Evolutionary conservation across 2,329 filamentous ascomycete species (phyloP), one percentile per base, ranked within the genome.

Genomic region (Parastagonospora avenae): DNA sequence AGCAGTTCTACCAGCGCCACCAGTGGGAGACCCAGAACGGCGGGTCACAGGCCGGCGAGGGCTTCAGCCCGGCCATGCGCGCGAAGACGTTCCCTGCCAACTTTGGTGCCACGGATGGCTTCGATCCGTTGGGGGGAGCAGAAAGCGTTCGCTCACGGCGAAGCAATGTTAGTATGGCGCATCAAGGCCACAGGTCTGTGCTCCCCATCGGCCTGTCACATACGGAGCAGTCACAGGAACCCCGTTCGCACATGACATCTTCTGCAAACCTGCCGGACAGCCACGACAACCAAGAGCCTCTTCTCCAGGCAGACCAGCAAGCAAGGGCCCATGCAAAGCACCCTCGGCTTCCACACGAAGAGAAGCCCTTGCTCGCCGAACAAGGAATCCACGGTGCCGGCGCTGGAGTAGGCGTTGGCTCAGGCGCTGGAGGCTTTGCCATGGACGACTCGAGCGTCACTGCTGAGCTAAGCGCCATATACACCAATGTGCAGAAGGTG

Each of bases 1-100:
- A 96, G 75, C 83, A 97, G 56, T 96, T 97, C 77, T 99, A 96
- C 74, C 93, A 97, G 76, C 84, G 90, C 60, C 92, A 91, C 74
- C 90, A 92, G 73, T 79, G 87, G 50, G 88, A 88, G 55, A 80
- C 76, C 35, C 67, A 79, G 56, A 67, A 68, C 67, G 76, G 63
- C 54, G 74, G 67, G 68, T 71, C 70, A 15, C 74, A 74, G 52
- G 72, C 74, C 8, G 69, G 64, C 14, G 74, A 76, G 36, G 60
- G 52, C 4, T 67, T 68, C 48, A 78, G 73, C 46, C 78, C 79
- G 7, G 63, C 78, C 40, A 65, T 76, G 40, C 72, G 73, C 36
- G 73, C 76, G 12, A 77, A 77, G 67, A 76, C 77, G 19, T 74
- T 76, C 48, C 75, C 76, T 24, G 69, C 73, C 41, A 70, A 74